Conservation (phyloP, 1,284 basidiomycete genomes). For the Ganoderma meredithae region DNA sequence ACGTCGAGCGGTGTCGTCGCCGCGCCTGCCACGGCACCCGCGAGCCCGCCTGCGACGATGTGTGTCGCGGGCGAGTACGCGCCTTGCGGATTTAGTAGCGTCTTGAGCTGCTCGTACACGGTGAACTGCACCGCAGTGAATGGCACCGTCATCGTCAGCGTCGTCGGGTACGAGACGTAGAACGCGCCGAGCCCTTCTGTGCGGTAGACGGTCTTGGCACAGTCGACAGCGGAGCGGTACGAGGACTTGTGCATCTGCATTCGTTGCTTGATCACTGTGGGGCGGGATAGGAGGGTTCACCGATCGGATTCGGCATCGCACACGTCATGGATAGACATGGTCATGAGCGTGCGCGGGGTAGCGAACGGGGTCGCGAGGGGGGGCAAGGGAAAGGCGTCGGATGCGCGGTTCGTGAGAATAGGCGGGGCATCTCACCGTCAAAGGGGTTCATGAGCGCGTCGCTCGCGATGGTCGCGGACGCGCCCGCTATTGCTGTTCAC, state of each 20-base stretch:
- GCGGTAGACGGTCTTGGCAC: slow-evolving; percentile 85
- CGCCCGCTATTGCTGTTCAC: slow-evolving; percentile 86
- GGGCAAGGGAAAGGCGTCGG: slow-evolving; percentile 18
- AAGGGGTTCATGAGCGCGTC: slow-evolving; percentile 99
- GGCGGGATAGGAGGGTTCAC: slow-evolving; percentile 18
- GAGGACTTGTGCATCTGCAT: slow-evolving; percentile 97
- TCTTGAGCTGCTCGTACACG: slow-evolving; percentile 95
- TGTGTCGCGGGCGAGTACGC: slow-evolving; percentile 93
- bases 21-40: slow-evolving; percentile 94
- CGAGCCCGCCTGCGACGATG: slow-evolving; percentile 89
- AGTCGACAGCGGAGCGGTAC: slow-evolving; percentile 85
- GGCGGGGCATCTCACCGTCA: slow-evolving; percentile 74
- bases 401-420: slow-evolving; percentile 20
- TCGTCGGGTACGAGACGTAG: slow-evolving; percentile 99
- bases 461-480: slow-evolving; percentile 92
- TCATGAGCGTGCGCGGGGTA: background rate
- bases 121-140: slow-evolving; percentile 99
- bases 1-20: slow-evolving; percentile 98
- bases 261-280: slow-evolving; percentile 95
- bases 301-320: slow-evolving; percentile 3
- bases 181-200: slow-evolving; percentile 92
- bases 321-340: slow-evolving; percentile 8
- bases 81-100: slow-evolving; percentile 85
- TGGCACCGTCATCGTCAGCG: slow-evolving; percentile 95
- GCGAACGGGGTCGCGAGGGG: slow-evolving; percentile 1